A percentile compares a stretch with the other conserved stretches of the same genome.
These are phyloP conservation scores for Phytophthora capsici DNA, from an alignment of 352 stramenopile genomes.

Conservation along the genomic window DNA sequence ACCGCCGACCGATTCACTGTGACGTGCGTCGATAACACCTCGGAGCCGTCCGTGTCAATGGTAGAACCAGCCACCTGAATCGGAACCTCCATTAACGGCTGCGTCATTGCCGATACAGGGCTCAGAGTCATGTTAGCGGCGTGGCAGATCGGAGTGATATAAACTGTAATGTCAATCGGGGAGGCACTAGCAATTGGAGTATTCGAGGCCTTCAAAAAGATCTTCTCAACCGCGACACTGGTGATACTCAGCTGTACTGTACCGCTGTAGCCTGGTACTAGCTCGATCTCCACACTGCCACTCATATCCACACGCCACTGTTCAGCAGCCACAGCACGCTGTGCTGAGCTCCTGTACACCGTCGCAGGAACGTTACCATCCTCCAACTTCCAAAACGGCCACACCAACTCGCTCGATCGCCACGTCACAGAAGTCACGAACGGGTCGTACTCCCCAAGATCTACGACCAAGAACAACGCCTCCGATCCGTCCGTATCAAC, in stretches of 20 bases:
- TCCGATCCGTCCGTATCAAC: slow-evolving; percentile 51
- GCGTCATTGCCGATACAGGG: slow-evolving; percentile 32
- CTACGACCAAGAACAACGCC: slow-evolving; percentile 35
- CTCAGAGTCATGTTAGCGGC: slow-evolving; percentile 18
- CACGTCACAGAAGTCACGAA: slow-evolving; percentile 31
- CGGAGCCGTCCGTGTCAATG: slow-evolving; percentile 37
- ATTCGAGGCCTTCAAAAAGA: neutral
- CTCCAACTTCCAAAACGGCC: slow-evolving; percentile 12
- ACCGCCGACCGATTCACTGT: slow-evolving; percentile 35
- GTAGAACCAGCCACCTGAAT: slow-evolving; percentile 38
- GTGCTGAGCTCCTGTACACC: slow-evolving; percentile 6
- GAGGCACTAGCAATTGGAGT: neutral
- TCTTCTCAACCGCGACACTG: slow-evolving; percentile 19
- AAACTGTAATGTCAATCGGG: neutral
- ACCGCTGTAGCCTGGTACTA: slow-evolving; percentile 30
- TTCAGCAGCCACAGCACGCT: slow-evolving; percentile 18
- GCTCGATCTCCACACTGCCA: slow-evolving; percentile 31
- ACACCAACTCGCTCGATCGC: slow-evolving; percentile 9
- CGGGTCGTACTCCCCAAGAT: slow-evolving; percentile 25
- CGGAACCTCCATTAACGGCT: slow-evolving; percentile 25
- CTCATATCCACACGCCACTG: slow-evolving; percentile 15
- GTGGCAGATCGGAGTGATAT: slow-evolving; percentile 37
- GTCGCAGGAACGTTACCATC: slow-evolving; percentile 16
- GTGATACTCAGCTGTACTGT: slow-evolving; percentile 18
- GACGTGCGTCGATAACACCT: slow-evolving; percentile 24